Evolutionary conservation across 2,329 filamentous ascomycete species (phyloP), one percentile per base, ranked within the genome.

Genomic region (Pestalotiopsis sp.): DNA sequence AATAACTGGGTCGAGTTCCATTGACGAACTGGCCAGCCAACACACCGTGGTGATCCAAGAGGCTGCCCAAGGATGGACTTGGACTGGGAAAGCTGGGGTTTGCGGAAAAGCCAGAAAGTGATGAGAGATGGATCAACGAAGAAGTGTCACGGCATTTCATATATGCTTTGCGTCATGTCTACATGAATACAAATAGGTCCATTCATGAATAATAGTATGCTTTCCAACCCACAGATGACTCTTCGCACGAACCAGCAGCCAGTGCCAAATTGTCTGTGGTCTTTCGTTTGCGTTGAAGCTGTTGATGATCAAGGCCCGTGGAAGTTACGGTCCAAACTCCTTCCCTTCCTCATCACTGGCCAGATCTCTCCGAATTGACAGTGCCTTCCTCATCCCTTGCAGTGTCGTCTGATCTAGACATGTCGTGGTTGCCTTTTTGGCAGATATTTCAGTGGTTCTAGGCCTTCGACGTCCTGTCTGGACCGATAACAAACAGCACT

Each of bases 1-100:
- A 81, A 79, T 41, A 88, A 87, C 67, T 83, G 79, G 79, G 78
- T 80, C 25, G 70, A 76, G 52, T 72, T 78, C 49, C 49, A 77
- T 39, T 9, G 20, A n/a, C 20, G 45, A 52, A 11, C 9, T 9
- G 7, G 17, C 3, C 45, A 9, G n/a, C 20, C 45, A 52, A n/a
- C 11, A 6, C 45, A 9, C 11, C 45, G 17, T 23, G 45, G 20
- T 9, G 20, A 12, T 11, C 7, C 17, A n/a, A 11, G 45, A 9
- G 17, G 45, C 4, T 17, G 17, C 11, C 6, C 3, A 1, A n/a
- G 45, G 17, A 52, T 23, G 17, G n/a, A 9, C 45, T n/a, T 7
- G 20, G 3, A 2, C 7, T n/a, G 45, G 14, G 45, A 52, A 7
- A 52, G 3, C 7, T 9, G 1, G 45, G 45, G 1, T 52, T 20